phyloP scores from a whole-genome alignment of 495 filamentous ascomycete species.

The Talaromyces wortmannii region DNA sequence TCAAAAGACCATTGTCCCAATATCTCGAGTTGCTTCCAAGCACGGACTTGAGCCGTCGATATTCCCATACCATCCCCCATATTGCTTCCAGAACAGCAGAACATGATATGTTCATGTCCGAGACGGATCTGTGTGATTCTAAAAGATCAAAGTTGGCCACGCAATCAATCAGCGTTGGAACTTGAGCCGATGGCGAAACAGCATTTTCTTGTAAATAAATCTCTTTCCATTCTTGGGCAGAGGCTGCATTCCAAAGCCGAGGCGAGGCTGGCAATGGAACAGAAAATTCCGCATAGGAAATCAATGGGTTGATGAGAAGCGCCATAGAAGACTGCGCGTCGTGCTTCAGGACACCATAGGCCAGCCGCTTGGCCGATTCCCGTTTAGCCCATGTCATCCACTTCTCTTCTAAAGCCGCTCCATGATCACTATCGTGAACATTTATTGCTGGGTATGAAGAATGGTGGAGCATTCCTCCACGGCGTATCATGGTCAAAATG shows the following conservation, averaged over 20 bases:
- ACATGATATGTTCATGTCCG: slow-evolving; percentile 44
- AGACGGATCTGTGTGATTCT: slow-evolving; percentile 23
- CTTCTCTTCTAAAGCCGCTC: slow-evolving; percentile 42
- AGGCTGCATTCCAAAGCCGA: slow-evolving; percentile 48
- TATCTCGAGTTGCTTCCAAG: slow-evolving; percentile 29
- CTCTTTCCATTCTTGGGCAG: slow-evolving; percentile 50
- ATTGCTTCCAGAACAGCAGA: slow-evolving; percentile 49
- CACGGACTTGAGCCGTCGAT: slow-evolving; percentile 47
- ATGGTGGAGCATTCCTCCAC: neutral
- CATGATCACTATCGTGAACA: slow-evolving; percentile 35
- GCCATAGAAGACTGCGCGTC: slow-evolving; percentile 54
- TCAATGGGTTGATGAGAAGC: slow-evolving; percentile 46
- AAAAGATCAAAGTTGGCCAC: slow-evolving; percentile 45
- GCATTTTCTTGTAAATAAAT: slow-evolving; percentile 27
- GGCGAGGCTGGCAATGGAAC: slow-evolving; percentile 49
- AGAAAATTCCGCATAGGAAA: slow-evolving; percentile 59
- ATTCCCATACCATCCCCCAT: slow-evolving; percentile 53
- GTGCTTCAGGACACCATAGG: slow-evolving; percentile 48
- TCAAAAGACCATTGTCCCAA: slow-evolving; percentile 37
- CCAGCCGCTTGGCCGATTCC: slow-evolving; percentile 46
- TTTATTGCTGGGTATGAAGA: slow-evolving; percentile 39
- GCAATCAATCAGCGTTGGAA: slow-evolving; percentile 43
- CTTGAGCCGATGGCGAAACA: slow-evolving; percentile 18
- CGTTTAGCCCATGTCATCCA: slow-evolving; percentile 54
- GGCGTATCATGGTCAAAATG: slow-evolving; percentile 41